These are phyloP conservation scores for Polyporus arcularius DNA, from an alignment of 768 basidiomycete genomes.

Conservation along the genomic window DNA sequence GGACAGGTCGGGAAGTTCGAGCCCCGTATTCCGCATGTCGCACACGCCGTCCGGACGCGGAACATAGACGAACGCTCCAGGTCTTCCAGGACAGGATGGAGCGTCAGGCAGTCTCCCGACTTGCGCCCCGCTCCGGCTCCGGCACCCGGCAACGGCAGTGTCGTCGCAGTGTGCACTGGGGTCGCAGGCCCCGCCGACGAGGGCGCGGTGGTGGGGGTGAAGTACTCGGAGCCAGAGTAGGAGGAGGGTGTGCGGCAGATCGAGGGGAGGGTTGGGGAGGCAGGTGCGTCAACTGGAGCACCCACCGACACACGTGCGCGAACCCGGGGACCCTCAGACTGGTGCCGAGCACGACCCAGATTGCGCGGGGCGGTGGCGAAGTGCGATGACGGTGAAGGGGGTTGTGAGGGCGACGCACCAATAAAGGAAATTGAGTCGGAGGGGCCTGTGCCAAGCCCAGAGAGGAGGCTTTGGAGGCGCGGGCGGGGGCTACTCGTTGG, in stretches of 20 bases:
- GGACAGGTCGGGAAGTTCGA: constrained; percentile 36
- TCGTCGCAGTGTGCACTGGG: constrained; percentile 17
- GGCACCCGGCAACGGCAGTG: constrained; percentile 9
- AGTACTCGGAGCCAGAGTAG: constrained; percentile 30
- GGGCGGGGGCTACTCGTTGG: constrained; percentile 27
- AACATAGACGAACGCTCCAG: constrained; percentile 32
- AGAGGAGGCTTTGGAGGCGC: constrained; percentile 21
- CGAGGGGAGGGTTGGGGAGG: constrained; percentile 27
- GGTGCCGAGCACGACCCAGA: neutral
- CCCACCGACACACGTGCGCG: neutral
- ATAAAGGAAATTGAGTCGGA: neutral
- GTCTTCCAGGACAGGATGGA: constrained; percentile 29
- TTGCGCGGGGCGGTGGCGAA: neutral
- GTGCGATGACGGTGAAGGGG: neutral
- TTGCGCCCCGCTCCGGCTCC: neutral
- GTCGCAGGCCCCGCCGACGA: constrained; percentile 31
- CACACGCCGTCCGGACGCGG: constrained; percentile 29
- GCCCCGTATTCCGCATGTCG: constrained; percentile 30
- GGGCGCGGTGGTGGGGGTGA: constrained; percentile 24
- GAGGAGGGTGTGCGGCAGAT: constrained; percentile 33
- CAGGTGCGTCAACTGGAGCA: constrained; percentile 7
- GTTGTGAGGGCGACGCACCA: neutral
- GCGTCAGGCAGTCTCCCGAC: constrained; percentile 10
- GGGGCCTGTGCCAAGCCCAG: neutral
- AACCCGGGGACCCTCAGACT: neutral